phyloP scores from a whole-genome alignment of 805 yeast species.

The Barnettozyma siamensis region DNA sequence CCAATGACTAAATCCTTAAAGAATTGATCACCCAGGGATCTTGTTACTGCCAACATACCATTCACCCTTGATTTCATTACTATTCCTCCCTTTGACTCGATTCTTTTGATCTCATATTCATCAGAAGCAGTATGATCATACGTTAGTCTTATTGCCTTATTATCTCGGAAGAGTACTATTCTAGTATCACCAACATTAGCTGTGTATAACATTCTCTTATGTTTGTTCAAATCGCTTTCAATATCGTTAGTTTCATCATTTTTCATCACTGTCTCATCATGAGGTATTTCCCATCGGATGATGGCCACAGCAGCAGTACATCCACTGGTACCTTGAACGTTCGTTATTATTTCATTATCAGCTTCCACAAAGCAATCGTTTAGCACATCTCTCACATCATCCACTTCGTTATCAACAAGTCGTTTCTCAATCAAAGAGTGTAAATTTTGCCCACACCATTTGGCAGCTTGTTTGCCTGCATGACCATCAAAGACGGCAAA shows the following conservation, averaged over 20 bases:
- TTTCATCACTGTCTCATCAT: constrained; percentile 6
- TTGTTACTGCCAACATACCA: constrained; percentile 90
- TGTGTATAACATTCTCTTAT: constrained; percentile 75
- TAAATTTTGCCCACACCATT: constrained; percentile 88
- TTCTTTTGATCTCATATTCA: constrained; percentile 65
- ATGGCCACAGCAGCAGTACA: constrained; percentile 95
- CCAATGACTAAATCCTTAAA: constrained; percentile 88
- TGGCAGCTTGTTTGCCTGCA: constrained; percentile 89
- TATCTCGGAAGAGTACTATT: constrained; percentile 69
- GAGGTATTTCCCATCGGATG: constrained; percentile 69
- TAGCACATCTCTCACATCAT: constrained; percentile 60
- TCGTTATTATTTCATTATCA: constrained; percentile 58
- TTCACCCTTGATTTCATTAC: constrained; percentile 88
- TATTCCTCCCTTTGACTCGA: constrained; percentile 76
- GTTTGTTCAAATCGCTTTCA: constrained; percentile 25
- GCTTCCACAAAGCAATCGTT: constrained; percentile 68
- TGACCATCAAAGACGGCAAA: constrained; percentile 97
- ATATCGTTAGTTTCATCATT: constrained; percentile 3
- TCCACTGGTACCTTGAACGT: constrained; percentile 72
- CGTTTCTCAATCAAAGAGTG: constrained; percentile 63
- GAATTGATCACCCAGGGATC: constrained; percentile 91
- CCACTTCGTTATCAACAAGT: constrained; percentile 41
- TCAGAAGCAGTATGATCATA: constrained; percentile 95
- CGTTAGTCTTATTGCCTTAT: constrained; percentile 69
- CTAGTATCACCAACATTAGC: constrained; percentile 96